A percentile compares a stretch with the other conserved stretches of the same genome.
Evolutionary conservation across 129 eudicot species (phyloP).

Genomic region (Flaveria sonorensis): DNA sequence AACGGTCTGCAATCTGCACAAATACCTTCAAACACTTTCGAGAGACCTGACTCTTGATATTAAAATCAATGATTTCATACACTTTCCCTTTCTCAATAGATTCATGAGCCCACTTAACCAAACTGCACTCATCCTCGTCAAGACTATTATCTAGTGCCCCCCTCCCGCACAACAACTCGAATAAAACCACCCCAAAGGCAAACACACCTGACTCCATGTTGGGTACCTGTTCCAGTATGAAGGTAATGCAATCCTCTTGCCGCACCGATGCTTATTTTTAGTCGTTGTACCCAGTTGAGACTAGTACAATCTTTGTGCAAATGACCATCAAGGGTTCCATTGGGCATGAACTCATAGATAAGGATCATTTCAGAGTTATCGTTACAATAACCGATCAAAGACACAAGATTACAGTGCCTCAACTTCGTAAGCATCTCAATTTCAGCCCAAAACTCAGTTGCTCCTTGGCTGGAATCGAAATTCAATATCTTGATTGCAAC

Average conservation of each 20-base stretch:
- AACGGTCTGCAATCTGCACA: background rate
- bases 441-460: conserved; percentile 1
- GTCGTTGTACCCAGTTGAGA: background rate
- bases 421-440: background rate
- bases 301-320: background rate
- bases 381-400: background rate
- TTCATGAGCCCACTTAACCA: background rate
- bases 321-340: conserved; percentile 5
- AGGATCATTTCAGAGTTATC: conserved; percentile 9
- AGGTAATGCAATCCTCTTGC: conserved; percentile 2
- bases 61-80: background rate
- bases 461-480: background rate
- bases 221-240: background rate
- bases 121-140: background rate
- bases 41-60: background rate
- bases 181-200: conserved; percentile 1
- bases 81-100: no score
- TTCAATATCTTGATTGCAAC: conserved; percentile 8
- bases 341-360: background rate
- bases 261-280: background rate
- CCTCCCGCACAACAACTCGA: conserved; percentile 1
- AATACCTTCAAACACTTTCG: conserved; percentile 2
- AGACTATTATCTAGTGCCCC: background rate
- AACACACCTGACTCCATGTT: background rate
- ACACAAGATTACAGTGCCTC: conserved; percentile 8